These are phyloP conservation scores for Citrullus amarus DNA, from an alignment of 306 rosid genomes.

Conservation along the genomic window DNA sequence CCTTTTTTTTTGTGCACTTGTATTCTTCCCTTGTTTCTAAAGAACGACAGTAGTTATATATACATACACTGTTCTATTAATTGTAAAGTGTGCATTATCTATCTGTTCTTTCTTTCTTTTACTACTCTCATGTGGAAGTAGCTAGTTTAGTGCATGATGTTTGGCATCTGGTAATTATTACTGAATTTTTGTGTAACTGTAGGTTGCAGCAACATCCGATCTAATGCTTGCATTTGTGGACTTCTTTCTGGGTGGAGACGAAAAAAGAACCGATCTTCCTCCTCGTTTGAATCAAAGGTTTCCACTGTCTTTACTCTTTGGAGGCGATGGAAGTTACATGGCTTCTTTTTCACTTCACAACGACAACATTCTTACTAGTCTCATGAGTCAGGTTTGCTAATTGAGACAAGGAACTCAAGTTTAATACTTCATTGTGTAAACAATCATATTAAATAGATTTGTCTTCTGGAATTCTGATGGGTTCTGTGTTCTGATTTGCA, in stretches of 20 bases:
- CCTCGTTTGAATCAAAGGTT: conserved; percentile 69
- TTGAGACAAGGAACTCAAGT: conserved; percentile 9
- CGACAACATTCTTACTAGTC: conserved; percentile 89
- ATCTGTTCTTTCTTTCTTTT: background rate
- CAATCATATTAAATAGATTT: background rate
- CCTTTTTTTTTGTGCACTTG: too few relatives aligned
- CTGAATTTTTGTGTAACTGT: conserved; percentile 15
- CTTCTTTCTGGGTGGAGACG: conserved; percentile 98
- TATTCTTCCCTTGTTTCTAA: too few relatives aligned
- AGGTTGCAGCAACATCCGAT: conserved; percentile 96
- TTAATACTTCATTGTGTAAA: background rate
- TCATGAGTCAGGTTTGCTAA: conserved; percentile 90
- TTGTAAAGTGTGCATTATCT: background rate
- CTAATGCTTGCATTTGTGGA: conserved; percentile 90
- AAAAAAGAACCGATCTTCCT: conserved; percentile 91
- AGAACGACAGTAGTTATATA: too few relatives aligned
- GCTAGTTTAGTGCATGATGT: background rate
- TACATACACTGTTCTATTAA: too few relatives aligned
- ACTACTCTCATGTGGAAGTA: background rate
- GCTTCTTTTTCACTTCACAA: conserved; percentile 81
- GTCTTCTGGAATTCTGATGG: background rate
- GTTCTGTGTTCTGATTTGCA: conserved; percentile 17
- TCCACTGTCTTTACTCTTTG: conserved; percentile 77
- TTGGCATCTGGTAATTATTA: background rate
- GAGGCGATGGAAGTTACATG: conserved; percentile 98